phyloP scores from a whole-genome alignment of 2,329 filamentous ascomycete genomes.

The Epichloe typhina region DNA sequence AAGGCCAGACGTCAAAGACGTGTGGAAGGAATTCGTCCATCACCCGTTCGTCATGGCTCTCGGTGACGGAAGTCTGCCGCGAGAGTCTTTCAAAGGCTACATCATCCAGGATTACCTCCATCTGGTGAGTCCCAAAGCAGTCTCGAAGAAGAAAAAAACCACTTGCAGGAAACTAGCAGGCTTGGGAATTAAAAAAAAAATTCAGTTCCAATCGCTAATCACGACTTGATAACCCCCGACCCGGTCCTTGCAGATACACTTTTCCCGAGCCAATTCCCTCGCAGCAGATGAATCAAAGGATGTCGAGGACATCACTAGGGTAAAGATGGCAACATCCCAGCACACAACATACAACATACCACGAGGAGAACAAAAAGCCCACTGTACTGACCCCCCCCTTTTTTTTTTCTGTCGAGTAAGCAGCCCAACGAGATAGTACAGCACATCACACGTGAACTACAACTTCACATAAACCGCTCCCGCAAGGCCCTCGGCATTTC shows the following conservation, averaged over 20 bases:
- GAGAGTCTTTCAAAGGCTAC: constrained; percentile 74
- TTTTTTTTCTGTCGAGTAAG: too few species aligned
- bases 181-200: too few species aligned
- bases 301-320: constrained; percentile 58
- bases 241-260: constrained; percentile 50
- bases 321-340: constrained; percentile 8
- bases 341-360: background rate
- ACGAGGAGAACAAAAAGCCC: background rate
- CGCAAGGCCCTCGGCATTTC: constrained; percentile 71
- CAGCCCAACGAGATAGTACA: constrained; percentile 46
- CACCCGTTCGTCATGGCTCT: constrained; percentile 73
- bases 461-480: constrained; percentile 73
- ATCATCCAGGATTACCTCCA: constrained; percentile 89
- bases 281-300: constrained; percentile 73
- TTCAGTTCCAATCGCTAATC: too few species aligned
- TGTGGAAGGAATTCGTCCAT: constrained; percentile 66
- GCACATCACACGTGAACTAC: constrained; percentile 68
- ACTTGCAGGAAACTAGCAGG: too few species aligned
- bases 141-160: too few species aligned
- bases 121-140: constrained; percentile 38
- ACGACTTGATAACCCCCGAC: too few species aligned
- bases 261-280: constrained; percentile 73
- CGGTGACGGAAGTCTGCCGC: constrained; percentile 59
- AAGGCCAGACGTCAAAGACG: constrained; percentile 55
- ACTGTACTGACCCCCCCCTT: background rate